Percentiles rank a stretch among this genome's conserved stretches.
Evolutionary conservation across 805 yeast genomes (phyloP).

Genomic region (Komagataella pastoris): DNA sequence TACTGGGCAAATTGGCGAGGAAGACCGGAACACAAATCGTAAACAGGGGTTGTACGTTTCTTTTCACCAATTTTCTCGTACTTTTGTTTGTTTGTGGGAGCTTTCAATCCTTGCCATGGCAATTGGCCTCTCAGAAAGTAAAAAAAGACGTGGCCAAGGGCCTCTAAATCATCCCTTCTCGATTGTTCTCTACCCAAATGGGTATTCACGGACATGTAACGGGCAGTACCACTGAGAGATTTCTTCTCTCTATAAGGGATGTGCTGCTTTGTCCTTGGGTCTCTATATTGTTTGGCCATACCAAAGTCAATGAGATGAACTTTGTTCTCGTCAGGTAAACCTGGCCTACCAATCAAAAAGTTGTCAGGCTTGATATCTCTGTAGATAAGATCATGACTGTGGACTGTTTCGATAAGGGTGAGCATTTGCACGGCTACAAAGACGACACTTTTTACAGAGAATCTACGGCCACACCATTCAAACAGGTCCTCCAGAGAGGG

Average conservation of each 20-base stretch:
- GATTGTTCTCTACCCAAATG: slow-evolving; percentile 96
- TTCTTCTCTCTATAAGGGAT: slow-evolving; percentile 95
- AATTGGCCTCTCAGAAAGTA: slow-evolving; percentile 87
- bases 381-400: slow-evolving; percentile 81
- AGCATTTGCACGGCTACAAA: slow-evolving; percentile 95
- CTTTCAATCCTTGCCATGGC: slow-evolving; percentile 99
- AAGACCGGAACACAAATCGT: slow-evolving; percentile 75
- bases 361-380: slow-evolving; percentile 98
- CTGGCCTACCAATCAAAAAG: slow-evolving; percentile 85
- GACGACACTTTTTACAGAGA: slow-evolving; percentile 77
- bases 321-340: slow-evolving; percentile 68
- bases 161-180: slow-evolving; percentile 92
- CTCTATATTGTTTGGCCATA: slow-evolving; percentile 97
- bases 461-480: slow-evolving; percentile 96
- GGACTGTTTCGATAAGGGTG: slow-evolving; percentile 71
- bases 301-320: slow-evolving; percentile 94
- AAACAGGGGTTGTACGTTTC: slow-evolving; percentile 79
- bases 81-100: slow-evolving; percentile 95
- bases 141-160: slow-evolving; percentile 92
- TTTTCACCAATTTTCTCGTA: slow-evolving; percentile 96
- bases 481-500: slow-evolving; percentile 93
- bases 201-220: slow-evolving; percentile 96
- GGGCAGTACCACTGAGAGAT: slow-evolving; percentile 94
- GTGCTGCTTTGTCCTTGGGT: slow-evolving; percentile 89
- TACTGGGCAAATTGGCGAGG: slow-evolving; percentile 93